Percentiles rank a stretch among this genome's conserved stretches.
Conservation (phyloP, 345 rosid species). For the Gynandropsis gynandra region DNA sequence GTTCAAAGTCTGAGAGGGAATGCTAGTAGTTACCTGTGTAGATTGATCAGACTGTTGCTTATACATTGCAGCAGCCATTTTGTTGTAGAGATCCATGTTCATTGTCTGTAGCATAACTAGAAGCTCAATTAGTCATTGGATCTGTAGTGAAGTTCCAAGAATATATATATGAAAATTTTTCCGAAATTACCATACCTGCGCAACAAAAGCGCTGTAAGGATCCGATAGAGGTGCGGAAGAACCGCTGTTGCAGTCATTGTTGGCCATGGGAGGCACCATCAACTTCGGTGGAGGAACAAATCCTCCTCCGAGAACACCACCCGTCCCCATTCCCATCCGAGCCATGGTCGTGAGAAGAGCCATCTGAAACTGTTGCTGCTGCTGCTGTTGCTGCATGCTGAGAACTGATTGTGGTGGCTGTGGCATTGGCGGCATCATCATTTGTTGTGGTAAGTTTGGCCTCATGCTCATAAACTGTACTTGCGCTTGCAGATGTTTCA, state of each 20-base stretch:
- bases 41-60: constrained; percentile 41
- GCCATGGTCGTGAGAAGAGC: constrained; percentile 37
- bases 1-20: constrained; percentile 27
- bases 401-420: constrained; percentile 29
- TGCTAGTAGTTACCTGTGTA: constrained; percentile 27
- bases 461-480: constrained; percentile 37
- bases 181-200: no score
- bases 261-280: constrained; percentile 24
- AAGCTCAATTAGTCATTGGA: not conserved
- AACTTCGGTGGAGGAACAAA: constrained; percentile 31
- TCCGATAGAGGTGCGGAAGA: constrained; percentile 26
- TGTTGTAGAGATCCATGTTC: constrained; percentile 41
- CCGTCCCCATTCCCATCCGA: constrained; percentile 35
- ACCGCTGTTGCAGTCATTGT: constrained; percentile 22
- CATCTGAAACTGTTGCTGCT: constrained; percentile 47
- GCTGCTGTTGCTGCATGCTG: constrained; percentile 22
- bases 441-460: constrained; percentile 35
- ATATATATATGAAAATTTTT: no score
- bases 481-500: constrained; percentile 50
- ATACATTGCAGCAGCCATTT: constrained; percentile 38
- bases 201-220: constrained; percentile 43
- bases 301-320: constrained; percentile 33
- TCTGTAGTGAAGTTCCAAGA: no score
- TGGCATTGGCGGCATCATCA: constrained; percentile 38
- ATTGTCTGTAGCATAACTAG: constrained; percentile 24